phyloP scores from a whole-genome alignment of 2,329 filamentous ascomycete genomes.

The Diaporthe vaccinii region DNA sequence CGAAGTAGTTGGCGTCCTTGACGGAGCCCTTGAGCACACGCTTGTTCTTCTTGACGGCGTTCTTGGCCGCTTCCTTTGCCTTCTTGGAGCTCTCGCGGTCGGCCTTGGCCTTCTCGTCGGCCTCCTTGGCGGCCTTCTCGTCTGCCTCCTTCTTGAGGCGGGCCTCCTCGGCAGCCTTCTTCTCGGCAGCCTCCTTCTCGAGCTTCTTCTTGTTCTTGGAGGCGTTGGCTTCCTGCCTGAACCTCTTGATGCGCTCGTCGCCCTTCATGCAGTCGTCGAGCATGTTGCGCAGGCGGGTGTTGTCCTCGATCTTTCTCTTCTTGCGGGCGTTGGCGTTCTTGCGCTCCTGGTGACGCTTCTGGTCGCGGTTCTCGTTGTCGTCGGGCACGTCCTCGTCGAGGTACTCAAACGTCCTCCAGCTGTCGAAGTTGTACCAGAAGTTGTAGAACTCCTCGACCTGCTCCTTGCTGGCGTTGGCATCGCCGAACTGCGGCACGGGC shows the following conservation, averaged over 20 bases:
- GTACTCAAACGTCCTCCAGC: conserved; percentile 97
- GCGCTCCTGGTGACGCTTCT: conserved; percentile 97
- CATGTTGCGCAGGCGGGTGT: conserved; percentile 86
- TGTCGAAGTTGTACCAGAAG: conserved; percentile 99
- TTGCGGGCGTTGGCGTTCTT: conserved; percentile 98
- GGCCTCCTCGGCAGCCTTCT: conserved; percentile 88
- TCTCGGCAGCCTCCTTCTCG: conserved; percentile 92
- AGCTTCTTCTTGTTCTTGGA: conserved; percentile 96
- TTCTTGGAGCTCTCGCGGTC: conserved; percentile 91
- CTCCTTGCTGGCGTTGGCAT: conserved; percentile 86
- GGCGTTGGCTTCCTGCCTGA: conserved; percentile 91
- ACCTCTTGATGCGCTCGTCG: conserved; percentile 97
- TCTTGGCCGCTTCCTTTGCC: conserved; percentile 98
- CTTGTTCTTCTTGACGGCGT: conserved; percentile 99
- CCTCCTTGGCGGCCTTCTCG: conserved; percentile 82
- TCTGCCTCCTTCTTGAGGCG: conserved; percentile 87
- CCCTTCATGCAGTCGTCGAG: conserved; percentile 87
- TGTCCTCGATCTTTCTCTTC: conserved; percentile 99
- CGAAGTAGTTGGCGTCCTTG: conserved; percentile 99
- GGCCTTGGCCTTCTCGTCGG: conserved; percentile 87
- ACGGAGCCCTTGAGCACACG: conserved; percentile 92
- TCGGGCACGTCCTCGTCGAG: conserved; percentile 98
- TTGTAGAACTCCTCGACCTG: conserved; percentile 98
- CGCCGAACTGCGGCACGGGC: conserved; percentile 88
- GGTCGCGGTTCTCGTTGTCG: conserved; percentile 98